phyloP scores from a whole-genome alignment of 2,329 filamentous ascomycete species.

The Orbilia oligospora region DNA sequence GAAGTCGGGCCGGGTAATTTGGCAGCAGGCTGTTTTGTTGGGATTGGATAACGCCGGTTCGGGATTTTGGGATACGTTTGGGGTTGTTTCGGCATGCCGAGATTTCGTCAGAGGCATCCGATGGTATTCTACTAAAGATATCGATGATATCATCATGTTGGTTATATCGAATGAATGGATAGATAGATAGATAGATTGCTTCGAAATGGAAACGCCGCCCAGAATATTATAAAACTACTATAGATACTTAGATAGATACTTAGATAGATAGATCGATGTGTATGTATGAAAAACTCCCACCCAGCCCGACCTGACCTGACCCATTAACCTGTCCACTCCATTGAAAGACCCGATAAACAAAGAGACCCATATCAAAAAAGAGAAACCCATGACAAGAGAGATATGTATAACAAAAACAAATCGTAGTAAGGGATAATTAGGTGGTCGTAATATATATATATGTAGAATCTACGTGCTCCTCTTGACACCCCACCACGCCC shows the following conservation, averaged over 20 bases:
- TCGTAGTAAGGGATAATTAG: background rate
- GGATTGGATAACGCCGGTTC: slow-evolving; percentile 19
- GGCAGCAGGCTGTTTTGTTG: slow-evolving; percentile 51
- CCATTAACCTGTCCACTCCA: slow-evolving; percentile 26
- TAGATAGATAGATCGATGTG: too few relatives aligned
- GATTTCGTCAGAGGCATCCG: background rate
- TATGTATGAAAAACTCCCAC: background rate
- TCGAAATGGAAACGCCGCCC: background rate
- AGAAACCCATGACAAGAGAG: background rate
- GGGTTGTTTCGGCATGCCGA: slow-evolving; percentile 55
- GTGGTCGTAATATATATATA: background rate
- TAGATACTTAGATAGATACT: background rate
- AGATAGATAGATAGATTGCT: background rate
- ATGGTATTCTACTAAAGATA: too few relatives aligned
- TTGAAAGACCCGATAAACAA: slow-evolving; percentile 25
- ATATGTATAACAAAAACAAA: background rate
- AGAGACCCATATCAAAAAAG: background rate
- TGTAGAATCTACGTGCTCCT: slow-evolving; percentile 65
- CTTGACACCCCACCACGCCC: slow-evolving; percentile 77
- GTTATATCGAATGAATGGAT: too few relatives aligned
- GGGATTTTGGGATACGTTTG: slow-evolving; percentile 11
- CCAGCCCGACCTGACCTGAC: background rate
- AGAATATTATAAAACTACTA: background rate
- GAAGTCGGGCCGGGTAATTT: slow-evolving; percentile 57
- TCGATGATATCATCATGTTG: too few relatives aligned